Evolutionary conservation across 164 flowering plant species (phyloP).

Genomic region (Chimonanthus praecox): DNA sequence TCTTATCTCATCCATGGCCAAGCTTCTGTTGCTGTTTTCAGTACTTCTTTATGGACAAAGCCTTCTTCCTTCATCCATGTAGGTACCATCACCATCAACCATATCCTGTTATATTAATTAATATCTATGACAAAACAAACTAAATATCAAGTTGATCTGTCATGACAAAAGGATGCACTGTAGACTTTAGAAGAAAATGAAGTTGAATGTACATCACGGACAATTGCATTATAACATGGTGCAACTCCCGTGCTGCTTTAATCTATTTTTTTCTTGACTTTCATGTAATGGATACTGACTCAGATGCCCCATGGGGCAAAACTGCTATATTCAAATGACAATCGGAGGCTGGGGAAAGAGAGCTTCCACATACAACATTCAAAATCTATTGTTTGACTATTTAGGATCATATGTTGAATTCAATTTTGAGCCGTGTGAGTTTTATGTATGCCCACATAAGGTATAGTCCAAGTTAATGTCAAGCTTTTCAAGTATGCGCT

Average conservation of each 20-base stretch:
- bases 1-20: slow-evolving; percentile 61
- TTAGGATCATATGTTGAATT: too few relatives aligned
- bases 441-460: too few relatives aligned
- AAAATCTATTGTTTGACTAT: too few relatives aligned
- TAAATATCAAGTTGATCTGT: not conserved
- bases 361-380: too few relatives aligned
- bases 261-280: too few relatives aligned
- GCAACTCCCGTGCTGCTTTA: not conserved
- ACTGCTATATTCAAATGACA: too few relatives aligned
- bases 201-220: not conserved
- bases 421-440: too few relatives aligned
- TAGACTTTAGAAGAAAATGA: not conserved
- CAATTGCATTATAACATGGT: not conserved
- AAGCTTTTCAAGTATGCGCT: too few relatives aligned
- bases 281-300: too few relatives aligned
- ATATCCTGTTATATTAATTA: not conserved
- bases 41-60: slow-evolving; percentile 38
- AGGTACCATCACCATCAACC: slow-evolving; percentile 26
- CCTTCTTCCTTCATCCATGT: slow-evolving; percentile 54
- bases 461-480: too few relatives aligned
- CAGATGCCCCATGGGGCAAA: too few relatives aligned
- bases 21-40: slow-evolving; percentile 44
- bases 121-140: not conserved
- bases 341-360: too few relatives aligned
- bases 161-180: not conserved